Percentiles rank a stretch among this genome's conserved stretches.
These are phyloP conservation scores for Ceratocystis alfenasii DNA, from an alignment of 2,329 filamentous ascomycete species.

Conservation along the genomic window DNA sequence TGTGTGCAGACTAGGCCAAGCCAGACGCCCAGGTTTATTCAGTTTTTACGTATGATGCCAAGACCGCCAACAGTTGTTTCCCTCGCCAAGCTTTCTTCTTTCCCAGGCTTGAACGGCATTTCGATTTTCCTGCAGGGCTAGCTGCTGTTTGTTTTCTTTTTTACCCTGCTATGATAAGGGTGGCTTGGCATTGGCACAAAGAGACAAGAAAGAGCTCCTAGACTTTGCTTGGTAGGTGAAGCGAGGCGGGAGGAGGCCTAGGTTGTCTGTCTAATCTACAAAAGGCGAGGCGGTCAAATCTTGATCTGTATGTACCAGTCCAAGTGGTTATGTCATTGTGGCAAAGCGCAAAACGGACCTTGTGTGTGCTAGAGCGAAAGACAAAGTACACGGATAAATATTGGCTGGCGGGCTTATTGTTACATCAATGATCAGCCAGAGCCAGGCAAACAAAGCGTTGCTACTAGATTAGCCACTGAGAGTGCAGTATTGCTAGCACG, in stretches of 20 bases:
- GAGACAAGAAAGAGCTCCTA: background rate
- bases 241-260: background rate
- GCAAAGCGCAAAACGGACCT: background rate
- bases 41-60: background rate
- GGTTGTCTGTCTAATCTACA: background rate
- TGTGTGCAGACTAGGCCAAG: background rate
- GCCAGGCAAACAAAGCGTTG: background rate
- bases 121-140: background rate
- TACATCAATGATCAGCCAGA: background rate
- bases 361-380: background rate
- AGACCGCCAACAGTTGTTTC: background rate
- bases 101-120: background rate
- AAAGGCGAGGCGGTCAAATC: background rate
- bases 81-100: background rate
- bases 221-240: too few species aligned
- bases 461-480: background rate
- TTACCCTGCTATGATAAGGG: background rate
- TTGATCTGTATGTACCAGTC: background rate
- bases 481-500: slow-evolving; percentile 10
- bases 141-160: background rate
- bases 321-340: background rate
- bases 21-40: background rate
- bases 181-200: background rate
- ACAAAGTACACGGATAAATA: background rate
- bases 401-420: background rate